Evolutionary conservation across 257 asterid genomes (phyloP), one percentile per base, ranked within the genome.

Genomic region (Eustoma russellianum): DNA sequence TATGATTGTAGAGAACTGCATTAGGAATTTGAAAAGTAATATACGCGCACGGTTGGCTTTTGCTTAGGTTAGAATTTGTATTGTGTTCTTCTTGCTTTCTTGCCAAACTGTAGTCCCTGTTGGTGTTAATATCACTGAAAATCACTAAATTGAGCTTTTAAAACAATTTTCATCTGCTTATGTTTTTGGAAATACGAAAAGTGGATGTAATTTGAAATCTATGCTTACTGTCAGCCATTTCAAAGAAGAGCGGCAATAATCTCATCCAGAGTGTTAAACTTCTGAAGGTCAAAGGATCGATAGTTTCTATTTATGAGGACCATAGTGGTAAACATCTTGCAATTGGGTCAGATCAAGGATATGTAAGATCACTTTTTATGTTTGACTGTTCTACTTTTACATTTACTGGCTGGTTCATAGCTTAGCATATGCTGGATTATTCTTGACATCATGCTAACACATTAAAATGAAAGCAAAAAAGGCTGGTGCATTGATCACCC

Each of bases 311-410:
- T 61, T 64, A 66, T 56, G 53, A 70, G 19, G 60, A 83, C 28
- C 85, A 72, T 56, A 71, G 80, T 64, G 66, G 74, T 1, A 86
- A 86, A 61, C 82, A 82, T 47, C 67, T 90, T 61, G 93, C 88
- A 16, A 74, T 91, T 68, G 98, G 98, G 41, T 71, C 98, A 51
- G 95, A 91, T 61, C 92, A 84, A 82, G 98, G 98, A 79, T 79
- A 80, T 53, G 98, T 91, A 74, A 70, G 88, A 40, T 67, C 66
- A 19, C 17, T 24, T 70, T 70, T 58, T 50, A 17, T 9, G 47
- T 12, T 47, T 57, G 33, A 17, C n/a, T 64, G 17, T 49, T 19
- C 33, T 15, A 9, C 9, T 58, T 34, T 48, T 24, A 24, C 30
- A 24, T 24, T 24, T 1, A 24, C 3, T 24, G 30, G 30, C 30